A percentile compares a stretch with the other conserved stretches of the same genome.
Conservation (phyloP, 805 yeast species). For the Geotrichum ghanense region DNA sequence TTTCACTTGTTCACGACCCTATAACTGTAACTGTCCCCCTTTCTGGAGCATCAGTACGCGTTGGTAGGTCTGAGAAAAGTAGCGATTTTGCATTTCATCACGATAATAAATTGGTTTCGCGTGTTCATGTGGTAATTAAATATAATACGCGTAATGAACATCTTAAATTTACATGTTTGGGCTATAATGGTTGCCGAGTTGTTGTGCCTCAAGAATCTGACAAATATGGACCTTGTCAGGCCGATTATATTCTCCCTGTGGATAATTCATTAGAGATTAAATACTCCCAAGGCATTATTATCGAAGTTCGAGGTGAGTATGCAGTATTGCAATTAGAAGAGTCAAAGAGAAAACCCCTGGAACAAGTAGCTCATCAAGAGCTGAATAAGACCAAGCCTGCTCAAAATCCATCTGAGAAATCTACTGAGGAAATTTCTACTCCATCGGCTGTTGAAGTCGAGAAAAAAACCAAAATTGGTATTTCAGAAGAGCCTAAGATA, state of each 20-base stretch:
- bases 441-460: no score
- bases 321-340: conserved; percentile 29
- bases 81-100: conserved; percentile 39
- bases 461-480: no score
- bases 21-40: conserved; percentile 22
- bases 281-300: conserved; percentile 42
- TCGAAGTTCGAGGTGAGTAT: conserved; percentile 61
- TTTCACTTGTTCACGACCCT: background rate
- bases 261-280: conserved; percentile 60
- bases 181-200: conserved; percentile 70
- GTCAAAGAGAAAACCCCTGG: background rate
- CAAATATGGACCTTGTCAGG: conserved; percentile 5
- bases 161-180: conserved; percentile 56
- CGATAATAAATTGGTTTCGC: conserved; percentile 48
- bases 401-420: background rate
- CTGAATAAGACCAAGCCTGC: background rate
- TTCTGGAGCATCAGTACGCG: conserved; percentile 28
- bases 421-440: background rate
- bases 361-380: background rate
- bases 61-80: conserved; percentile 61
- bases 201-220: conserved; percentile 38
- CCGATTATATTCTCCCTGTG: conserved; percentile 41
- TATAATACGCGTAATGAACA: conserved; percentile 30
- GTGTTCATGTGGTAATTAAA: conserved; percentile 48
- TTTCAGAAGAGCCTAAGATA: no score